Evolutionary conservation across 257 asterid genomes (phyloP).

Genomic region (Solanum dulcamara): DNA sequence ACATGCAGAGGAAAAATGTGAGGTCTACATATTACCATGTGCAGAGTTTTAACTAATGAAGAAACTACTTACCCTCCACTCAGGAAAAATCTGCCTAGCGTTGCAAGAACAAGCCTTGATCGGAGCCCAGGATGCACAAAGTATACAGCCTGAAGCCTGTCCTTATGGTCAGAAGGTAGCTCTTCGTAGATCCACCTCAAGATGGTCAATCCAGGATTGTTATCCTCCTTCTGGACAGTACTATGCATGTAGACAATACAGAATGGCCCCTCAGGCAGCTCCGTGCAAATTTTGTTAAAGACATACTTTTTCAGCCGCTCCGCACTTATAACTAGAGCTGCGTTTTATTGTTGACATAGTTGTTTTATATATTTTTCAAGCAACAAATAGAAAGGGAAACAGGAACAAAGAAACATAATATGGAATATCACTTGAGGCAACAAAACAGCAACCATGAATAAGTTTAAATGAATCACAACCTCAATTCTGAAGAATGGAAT

Average conservation of each 20-base stretch:
- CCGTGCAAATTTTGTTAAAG: constrained; percentile 45
- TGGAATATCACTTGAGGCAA: background rate
- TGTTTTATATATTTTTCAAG: background rate
- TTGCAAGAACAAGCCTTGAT: constrained; percentile 82
- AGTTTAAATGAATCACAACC: background rate
- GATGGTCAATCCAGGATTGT: constrained; percentile 79
- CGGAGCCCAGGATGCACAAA: constrained; percentile 87
- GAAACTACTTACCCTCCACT: constrained; percentile 72
- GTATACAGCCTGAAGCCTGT: constrained; percentile 74
- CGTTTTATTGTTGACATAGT: background rate
- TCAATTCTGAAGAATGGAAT: background rate
- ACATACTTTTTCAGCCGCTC: constrained; percentile 79
- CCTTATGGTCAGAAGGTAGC: constrained; percentile 60
- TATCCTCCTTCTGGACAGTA: constrained; percentile 71
- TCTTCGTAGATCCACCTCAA: constrained; percentile 94
- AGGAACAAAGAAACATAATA: background rate
- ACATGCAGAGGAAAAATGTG: background rate
- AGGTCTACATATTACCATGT: background rate
- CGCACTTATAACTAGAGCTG: constrained; percentile 65
- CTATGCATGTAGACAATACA: constrained; percentile 87
- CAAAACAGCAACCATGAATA: background rate
- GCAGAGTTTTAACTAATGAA: background rate
- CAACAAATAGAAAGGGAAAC: background rate
- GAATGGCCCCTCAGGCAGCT: constrained; percentile 69
- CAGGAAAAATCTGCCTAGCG: constrained; percentile 75